Evolutionary conservation across 2,329 filamentous ascomycete species (phyloP).

Genomic region (Byssothecium circinans): DNA sequence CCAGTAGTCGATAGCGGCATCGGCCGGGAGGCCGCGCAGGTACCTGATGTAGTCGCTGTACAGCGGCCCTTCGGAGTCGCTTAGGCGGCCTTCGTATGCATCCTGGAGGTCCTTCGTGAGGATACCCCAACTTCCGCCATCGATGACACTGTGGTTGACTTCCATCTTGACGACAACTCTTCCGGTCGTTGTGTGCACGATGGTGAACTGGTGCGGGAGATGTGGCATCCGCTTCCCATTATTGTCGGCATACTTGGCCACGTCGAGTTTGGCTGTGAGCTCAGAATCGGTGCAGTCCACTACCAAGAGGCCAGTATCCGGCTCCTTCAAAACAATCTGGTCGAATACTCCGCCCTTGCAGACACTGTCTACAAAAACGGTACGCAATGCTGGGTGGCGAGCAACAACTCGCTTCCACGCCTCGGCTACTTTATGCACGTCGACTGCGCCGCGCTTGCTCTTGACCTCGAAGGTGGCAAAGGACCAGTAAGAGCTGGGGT

Average conservation of each 20-base stretch:
- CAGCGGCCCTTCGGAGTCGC: slow-evolving; percentile 28
- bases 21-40: slow-evolving; percentile 22
- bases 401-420: slow-evolving; percentile 38
- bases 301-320: slow-evolving; percentile 25
- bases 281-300: slow-evolving; percentile 29
- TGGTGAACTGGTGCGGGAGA: slow-evolving; percentile 37
- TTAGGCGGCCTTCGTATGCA: slow-evolving; percentile 32
- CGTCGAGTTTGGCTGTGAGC: slow-evolving; percentile 21
- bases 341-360: slow-evolving; percentile 41
- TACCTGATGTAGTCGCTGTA: slow-evolving; percentile 43
- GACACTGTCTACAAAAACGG: slow-evolving; percentile 38
- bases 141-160: slow-evolving; percentile 40
- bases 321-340: slow-evolving; percentile 35
- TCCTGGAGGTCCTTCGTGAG: slow-evolving; percentile 35
- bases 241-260: slow-evolving; percentile 27
- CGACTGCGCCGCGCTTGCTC: slow-evolving; percentile 21
- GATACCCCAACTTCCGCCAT: slow-evolving; percentile 35
- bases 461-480: slow-evolving; percentile 33
- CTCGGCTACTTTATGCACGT: slow-evolving; percentile 22
- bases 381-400: slow-evolving; percentile 37
- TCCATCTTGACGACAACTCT: slow-evolving; percentile 38
- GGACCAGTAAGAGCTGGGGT: slow-evolving; percentile 34
- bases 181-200: slow-evolving; percentile 30
- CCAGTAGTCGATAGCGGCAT: slow-evolving; percentile 33
- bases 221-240: slow-evolving; percentile 34